Evolutionary conservation across 257 asterid species (phyloP).

Genomic region (Plectranthus barbatus): DNA sequence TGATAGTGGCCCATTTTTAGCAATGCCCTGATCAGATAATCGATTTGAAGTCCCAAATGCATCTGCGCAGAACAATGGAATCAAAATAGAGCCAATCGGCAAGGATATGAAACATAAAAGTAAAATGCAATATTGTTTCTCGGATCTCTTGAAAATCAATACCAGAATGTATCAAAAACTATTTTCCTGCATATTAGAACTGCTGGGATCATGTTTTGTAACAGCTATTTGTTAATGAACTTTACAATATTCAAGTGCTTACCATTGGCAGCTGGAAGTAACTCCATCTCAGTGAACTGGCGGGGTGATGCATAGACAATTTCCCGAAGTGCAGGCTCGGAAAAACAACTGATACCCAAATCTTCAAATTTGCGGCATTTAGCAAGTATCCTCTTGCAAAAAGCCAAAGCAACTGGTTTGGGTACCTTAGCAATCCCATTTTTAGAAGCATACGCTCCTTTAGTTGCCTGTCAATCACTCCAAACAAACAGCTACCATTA

Average conservation of each 20-base stretch:
- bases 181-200: neutral
- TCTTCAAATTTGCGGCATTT: conserved; percentile 70
- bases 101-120: neutral
- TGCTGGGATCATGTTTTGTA: neutral
- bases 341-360: conserved; percentile 70
- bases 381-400: conserved; percentile 68
- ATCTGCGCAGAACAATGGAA: conserved; percentile 28
- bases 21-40: conserved; percentile 39
- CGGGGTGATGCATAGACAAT: conserved; percentile 77
- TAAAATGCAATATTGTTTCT: neutral
- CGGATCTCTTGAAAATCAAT: neutral
- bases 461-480: conserved; percentile 72
- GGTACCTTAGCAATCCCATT: conserved; percentile 75
- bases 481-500: conserved; percentile 6
- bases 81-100: conserved; percentile 1
- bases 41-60: conserved; percentile 29
- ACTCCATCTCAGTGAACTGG: conserved; percentile 43
- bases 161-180: neutral
- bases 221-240: neutral
- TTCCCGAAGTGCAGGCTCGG: conserved; percentile 61
- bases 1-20: conserved; percentile 50
- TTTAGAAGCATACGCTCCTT: conserved; percentile 69
- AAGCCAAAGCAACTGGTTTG: conserved; percentile 66
- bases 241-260: conserved; percentile 10
- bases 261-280: conserved; percentile 39